These are phyloP conservation scores for Dovyalis caffra DNA, from an alignment of 345 rosid species.

Conservation along the genomic window DNA sequence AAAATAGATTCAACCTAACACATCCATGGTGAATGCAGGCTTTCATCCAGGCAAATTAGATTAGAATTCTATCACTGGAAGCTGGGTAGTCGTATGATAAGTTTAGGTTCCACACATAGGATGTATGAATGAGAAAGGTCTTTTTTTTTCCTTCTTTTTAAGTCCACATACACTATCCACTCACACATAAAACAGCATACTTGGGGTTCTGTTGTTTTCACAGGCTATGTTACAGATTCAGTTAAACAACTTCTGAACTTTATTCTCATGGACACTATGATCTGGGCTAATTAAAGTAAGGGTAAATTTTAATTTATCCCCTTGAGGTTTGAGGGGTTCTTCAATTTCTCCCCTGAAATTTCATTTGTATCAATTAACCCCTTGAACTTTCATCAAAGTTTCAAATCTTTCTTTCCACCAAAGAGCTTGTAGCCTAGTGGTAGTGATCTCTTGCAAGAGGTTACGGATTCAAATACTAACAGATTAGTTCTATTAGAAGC, in stretches of 20 bases:
- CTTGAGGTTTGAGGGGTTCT: no score
- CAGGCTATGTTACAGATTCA: not conserved
- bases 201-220: not conserved
- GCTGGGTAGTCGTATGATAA: not conserved
- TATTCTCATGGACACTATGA: not conserved
- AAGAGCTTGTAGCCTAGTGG: no score
- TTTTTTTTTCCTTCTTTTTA: no score
- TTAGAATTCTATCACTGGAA: not conserved
- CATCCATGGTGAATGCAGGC: not conserved
- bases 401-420: no score
- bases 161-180: not conserved
- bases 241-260: not conserved
- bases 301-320: no score
- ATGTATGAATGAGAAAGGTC: no score
- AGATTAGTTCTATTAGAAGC: no score
- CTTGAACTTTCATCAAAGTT: no score
- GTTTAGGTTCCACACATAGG: not conserved
- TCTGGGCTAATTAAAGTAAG: not conserved
- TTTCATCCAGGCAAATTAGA: not conserved
- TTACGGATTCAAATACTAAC: no score
- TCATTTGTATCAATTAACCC: no score
- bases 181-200: not conserved
- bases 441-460: no score
- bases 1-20: not conserved
- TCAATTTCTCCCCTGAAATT: no score